Conservation (phyloP, 306 rosid species). For the Sesbania bispinosa region DNA sequence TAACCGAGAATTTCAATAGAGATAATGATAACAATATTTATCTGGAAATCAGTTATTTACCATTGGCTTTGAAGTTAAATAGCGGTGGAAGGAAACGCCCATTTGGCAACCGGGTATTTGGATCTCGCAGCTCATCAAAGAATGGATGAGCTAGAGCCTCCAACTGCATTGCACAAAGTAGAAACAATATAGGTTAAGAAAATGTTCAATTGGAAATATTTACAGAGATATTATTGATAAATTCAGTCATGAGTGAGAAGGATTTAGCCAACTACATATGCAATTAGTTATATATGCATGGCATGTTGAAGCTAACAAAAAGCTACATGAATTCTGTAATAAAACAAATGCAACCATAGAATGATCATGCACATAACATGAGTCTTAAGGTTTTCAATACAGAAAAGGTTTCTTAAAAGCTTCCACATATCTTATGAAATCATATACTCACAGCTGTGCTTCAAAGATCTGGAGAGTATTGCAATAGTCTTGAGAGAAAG, state of each 20-base stretch:
- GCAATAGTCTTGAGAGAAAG: too few relatives aligned
- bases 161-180: too few relatives aligned
- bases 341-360: background rate
- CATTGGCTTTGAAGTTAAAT: too few relatives aligned
- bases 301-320: too few relatives aligned
- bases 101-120: conserved; percentile 69
- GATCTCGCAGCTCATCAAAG: conserved; percentile 85
- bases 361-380: background rate
- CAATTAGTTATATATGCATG: too few relatives aligned
- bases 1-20: background rate
- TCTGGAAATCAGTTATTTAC: too few relatives aligned
- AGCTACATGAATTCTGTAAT: background rate
- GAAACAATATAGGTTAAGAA: conserved; percentile 20
- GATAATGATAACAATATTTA: conserved; percentile 30
- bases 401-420: background rate
- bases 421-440: background rate
- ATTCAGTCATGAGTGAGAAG: background rate
- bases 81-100: conserved; percentile 89
- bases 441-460: conserved; percentile 66
- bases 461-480: too few relatives aligned
- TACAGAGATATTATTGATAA: background rate
- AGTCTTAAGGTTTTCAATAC: background rate
- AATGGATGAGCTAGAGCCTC: conserved; percentile 88
- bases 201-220: background rate
- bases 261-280: background rate